Percentiles rank a stretch among this genome's conserved stretches.
Evolutionary conservation across 345 rosid genomes (phyloP).

Genomic region (Turnera subulata): DNA sequence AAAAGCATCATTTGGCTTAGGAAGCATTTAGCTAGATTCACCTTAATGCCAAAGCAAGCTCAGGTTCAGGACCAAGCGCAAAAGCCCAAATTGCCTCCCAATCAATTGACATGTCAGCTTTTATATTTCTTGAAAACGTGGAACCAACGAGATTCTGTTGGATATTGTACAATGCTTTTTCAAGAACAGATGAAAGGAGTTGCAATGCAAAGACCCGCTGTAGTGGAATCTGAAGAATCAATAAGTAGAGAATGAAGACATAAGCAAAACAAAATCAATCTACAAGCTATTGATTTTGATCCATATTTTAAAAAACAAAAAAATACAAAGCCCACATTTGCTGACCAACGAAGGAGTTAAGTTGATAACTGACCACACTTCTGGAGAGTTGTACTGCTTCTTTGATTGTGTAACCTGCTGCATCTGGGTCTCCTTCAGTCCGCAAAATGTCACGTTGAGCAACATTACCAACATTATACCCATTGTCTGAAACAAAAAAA

Average conservation of each 20-base stretch:
- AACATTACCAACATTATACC: slow-evolving; percentile 38
- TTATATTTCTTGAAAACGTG: slow-evolving; percentile 21
- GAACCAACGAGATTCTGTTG: slow-evolving; percentile 42
- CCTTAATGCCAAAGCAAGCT: slow-evolving; percentile 85
- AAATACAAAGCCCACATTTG: too few relatives aligned
- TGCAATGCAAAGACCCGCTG: slow-evolving; percentile 77
- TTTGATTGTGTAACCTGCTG: slow-evolving; percentile 77
- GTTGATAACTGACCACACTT: slow-evolving; percentile 60
- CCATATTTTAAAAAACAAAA: too few relatives aligned
- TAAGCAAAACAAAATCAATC: not conserved
- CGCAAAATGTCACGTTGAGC: slow-evolving; percentile 72
- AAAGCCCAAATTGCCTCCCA: slow-evolving; percentile 97
- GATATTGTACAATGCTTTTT: slow-evolving; percentile 50
- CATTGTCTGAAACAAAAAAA: slow-evolving; percentile 38
- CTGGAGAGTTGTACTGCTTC: slow-evolving; percentile 78
- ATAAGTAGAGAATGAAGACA: not conserved
- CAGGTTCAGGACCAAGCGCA: slow-evolving; percentile 95
- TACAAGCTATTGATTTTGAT: not conserved
- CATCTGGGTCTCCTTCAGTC: slow-evolving; percentile 93
- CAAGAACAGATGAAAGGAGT: slow-evolving; percentile 74
- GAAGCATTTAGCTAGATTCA: slow-evolving; percentile 17
- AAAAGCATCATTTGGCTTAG: slow-evolving; percentile 4
- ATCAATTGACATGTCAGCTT: slow-evolving; percentile 38
- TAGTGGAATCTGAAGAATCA: slow-evolving; percentile 62
- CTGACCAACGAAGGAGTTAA: not conserved